Evolutionary conservation across 306 rosid genomes (phyloP).

Genomic region (Lathyrus sativus): DNA sequence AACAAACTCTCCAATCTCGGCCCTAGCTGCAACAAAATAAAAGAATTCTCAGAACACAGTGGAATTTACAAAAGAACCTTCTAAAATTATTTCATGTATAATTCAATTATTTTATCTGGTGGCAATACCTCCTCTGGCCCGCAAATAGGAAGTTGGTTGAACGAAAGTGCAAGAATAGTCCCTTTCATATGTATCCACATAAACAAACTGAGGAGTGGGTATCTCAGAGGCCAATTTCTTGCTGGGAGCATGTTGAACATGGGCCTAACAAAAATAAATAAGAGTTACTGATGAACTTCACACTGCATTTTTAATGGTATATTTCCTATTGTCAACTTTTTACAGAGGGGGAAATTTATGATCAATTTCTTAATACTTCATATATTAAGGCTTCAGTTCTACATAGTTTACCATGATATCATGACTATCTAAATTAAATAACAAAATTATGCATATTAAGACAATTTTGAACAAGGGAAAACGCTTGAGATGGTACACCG

Average conservation of each 20-base stretch:
- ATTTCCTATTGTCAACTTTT: conserved; percentile 22
- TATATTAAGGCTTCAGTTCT: conserved; percentile 17
- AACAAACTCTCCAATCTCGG: conserved; percentile 95
- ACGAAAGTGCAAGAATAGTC: conserved; percentile 83
- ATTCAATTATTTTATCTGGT: conserved; percentile 19
- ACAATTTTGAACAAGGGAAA: conserved; percentile 15
- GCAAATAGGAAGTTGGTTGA: conserved; percentile 86
- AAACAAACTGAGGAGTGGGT: conserved; percentile 87
- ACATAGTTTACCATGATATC: conserved; percentile 13
- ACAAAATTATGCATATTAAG: neutral
- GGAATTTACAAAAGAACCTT: conserved; percentile 25
- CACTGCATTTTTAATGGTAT: neutral
- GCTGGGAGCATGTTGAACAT: conserved; percentile 48
- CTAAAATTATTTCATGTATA: conserved; percentile 31
- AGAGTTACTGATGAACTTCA: conserved; percentile 14
- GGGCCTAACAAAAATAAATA: conserved; percentile 44
- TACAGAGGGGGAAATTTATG: neutral
- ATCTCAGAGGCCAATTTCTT: conserved; percentile 73
- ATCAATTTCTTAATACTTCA: conserved; percentile 28
- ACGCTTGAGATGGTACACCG: conserved; percentile 24
- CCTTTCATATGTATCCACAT: conserved; percentile 89
- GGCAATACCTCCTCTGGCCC: conserved; percentile 86
- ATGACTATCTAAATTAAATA: neutral
- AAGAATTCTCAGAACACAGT: conserved; percentile 31
- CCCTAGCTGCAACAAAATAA: conserved; percentile 61